Conservation (phyloP, 2,329 filamentous ascomycete species). For the Colletotrichum trifolii region DNA sequence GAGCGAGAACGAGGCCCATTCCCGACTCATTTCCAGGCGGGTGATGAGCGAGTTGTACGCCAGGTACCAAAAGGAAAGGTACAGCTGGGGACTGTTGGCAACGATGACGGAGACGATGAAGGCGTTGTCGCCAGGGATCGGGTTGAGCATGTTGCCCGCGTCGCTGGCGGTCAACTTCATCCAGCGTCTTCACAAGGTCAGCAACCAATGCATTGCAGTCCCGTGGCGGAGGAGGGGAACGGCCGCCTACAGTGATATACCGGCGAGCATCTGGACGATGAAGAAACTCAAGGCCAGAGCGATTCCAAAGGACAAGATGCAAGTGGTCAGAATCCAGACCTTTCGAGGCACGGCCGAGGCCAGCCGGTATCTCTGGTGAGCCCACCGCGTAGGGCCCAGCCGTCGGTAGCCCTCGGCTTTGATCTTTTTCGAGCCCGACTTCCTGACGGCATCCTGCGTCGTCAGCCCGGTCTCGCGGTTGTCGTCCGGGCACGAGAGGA, state of each 20-base stretch:
- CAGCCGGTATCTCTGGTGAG: background rate
- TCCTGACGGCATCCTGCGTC: background rate
- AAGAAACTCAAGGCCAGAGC: background rate
- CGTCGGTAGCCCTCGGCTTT: background rate
- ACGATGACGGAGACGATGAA: background rate
- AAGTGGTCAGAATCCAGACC: background rate
- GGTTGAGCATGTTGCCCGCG: too few relatives aligned
- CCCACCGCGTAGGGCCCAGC: background rate
- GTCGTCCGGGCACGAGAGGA: background rate
- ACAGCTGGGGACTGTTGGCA: background rate
- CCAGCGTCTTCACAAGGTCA: background rate
- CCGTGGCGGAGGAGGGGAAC: too few relatives aligned
- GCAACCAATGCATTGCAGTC: too few relatives aligned
- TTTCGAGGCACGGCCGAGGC: background rate
- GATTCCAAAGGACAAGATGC: background rate
- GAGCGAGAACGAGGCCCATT: background rate
- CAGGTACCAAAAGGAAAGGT: conserved; percentile 11
- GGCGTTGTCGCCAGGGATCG: too few relatives aligned
- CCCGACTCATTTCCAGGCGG: background rate
- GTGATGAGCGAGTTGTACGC: conserved; percentile 3
- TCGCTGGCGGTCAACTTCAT: background rate
- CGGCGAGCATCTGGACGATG: background rate
- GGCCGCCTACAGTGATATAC: background rate
- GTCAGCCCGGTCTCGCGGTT: background rate
- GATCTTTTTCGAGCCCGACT: background rate